Conservation (phyloP, 352 stramenopile genomes). For the Thalassiosira exigua region DNA sequence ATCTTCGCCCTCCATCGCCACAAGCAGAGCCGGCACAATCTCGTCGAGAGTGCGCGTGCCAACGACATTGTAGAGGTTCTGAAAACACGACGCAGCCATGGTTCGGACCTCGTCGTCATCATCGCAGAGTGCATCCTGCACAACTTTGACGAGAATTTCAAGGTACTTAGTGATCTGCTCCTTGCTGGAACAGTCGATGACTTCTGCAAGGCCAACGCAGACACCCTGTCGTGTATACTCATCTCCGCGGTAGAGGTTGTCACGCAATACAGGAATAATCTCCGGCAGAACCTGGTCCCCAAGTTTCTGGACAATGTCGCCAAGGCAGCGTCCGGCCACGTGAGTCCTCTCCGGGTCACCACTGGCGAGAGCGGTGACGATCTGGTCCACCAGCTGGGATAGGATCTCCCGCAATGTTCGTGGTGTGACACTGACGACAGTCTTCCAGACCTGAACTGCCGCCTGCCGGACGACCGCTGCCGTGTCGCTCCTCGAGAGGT, state of each 20-base stretch:
- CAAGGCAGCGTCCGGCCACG: slow-evolving; percentile 90
- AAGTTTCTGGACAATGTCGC: slow-evolving; percentile 99
- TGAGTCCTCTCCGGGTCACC: slow-evolving; percentile 84
- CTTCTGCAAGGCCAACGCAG: slow-evolving; percentile 97
- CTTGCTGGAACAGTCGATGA: slow-evolving; percentile 96
- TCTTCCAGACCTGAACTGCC: slow-evolving; percentile 99
- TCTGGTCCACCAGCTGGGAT: slow-evolving; percentile 93
- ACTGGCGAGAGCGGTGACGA: slow-evolving; percentile 93
- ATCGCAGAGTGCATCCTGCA: slow-evolving; percentile 98
- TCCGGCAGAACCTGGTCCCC: slow-evolving; percentile 98
- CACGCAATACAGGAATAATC: slow-evolving; percentile 97
- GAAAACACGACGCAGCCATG: slow-evolving; percentile 96
- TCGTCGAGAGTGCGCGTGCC: slow-evolving; percentile 95
- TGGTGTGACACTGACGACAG: slow-evolving; percentile 97
- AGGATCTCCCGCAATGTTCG: slow-evolving; percentile 97
- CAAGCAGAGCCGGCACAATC: slow-evolving; percentile 95
- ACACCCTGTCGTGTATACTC: slow-evolving; percentile 90
- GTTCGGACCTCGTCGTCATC: slow-evolving; percentile 87
- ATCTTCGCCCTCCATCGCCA: slow-evolving; percentile 89
- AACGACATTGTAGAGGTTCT: slow-evolving; percentile 95
- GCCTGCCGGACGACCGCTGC: slow-evolving; percentile 95
- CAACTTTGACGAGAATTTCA: slow-evolving; percentile 93
- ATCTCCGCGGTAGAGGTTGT: slow-evolving; percentile 89
- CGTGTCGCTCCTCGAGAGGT: slow-evolving; percentile 98
- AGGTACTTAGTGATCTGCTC: slow-evolving; percentile 97